phyloP scores from a whole-genome alignment of 2,329 filamentous ascomycete genomes.

The Xylariaceae sp. region DNA sequence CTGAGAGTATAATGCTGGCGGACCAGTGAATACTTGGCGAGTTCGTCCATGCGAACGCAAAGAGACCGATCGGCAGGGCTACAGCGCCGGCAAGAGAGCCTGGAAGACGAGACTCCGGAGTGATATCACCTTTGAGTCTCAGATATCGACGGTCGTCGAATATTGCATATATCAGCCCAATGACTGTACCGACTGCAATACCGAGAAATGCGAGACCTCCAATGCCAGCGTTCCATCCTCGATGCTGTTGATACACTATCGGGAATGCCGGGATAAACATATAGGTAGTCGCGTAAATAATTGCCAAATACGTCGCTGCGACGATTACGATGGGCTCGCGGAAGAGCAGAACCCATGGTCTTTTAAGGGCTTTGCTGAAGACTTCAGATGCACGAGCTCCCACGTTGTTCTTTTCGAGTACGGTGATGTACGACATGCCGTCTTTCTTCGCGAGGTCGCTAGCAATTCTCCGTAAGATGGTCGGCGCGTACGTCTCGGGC shows the following conservation, averaged over 20 bases:
- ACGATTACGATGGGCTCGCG: slow-evolving; percentile 67
- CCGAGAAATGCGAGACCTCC: slow-evolving; percentile 67
- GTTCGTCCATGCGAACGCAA: slow-evolving; percentile 69
- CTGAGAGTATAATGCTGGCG: slow-evolving; percentile 37
- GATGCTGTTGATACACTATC: slow-evolving; percentile 60
- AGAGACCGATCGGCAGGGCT: slow-evolving; percentile 60
- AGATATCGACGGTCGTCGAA: slow-evolving; percentile 54
- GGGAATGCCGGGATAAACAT: slow-evolving; percentile 59
- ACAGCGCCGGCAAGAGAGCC: slow-evolving; percentile 60
- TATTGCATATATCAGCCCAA: slow-evolving; percentile 53
- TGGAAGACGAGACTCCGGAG: slow-evolving; percentile 63
- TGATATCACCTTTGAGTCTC: slow-evolving; percentile 50
- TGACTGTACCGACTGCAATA: slow-evolving; percentile 63
- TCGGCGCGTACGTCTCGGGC: slow-evolving; percentile 60
- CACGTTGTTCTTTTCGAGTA: slow-evolving; percentile 41
- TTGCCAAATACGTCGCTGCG: slow-evolving; percentile 64
- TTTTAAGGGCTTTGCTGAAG: slow-evolving; percentile 55
- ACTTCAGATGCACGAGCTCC: slow-evolving; percentile 44
- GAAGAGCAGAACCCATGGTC: slow-evolving; percentile 68
- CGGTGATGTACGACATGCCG: slow-evolving; percentile 54
- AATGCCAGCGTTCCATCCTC: slow-evolving; percentile 57
- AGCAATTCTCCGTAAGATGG: slow-evolving; percentile 53
- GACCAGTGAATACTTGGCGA: slow-evolving; percentile 49
- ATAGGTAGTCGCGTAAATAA: slow-evolving; percentile 55
- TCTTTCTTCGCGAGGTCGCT: slow-evolving; percentile 48